phyloP scores from a whole-genome alignment of 345 rosid species.

The Gossypium mustelinum region DNA sequence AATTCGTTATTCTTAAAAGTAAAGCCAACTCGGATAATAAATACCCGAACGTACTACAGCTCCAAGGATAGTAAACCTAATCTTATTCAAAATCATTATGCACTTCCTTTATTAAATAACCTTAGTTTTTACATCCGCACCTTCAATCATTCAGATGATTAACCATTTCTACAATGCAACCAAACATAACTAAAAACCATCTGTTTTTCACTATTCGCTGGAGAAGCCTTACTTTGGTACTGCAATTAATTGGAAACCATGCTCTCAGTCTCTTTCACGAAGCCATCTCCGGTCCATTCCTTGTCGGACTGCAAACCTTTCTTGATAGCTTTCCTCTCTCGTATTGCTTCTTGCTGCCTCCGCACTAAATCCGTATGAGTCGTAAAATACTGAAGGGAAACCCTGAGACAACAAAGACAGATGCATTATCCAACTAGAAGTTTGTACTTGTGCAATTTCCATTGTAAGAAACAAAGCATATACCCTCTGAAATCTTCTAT shows the following conservation, averaged over 20 bases:
- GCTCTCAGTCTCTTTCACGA: slow-evolving; percentile 86
- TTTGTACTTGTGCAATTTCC: neutral
- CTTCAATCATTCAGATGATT: neutral
- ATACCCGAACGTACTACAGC: no score
- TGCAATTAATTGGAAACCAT: slow-evolving; percentile 79
- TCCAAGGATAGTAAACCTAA: neutral
- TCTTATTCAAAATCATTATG: neutral
- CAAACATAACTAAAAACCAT: neutral
- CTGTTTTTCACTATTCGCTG: slow-evolving; percentile 14
- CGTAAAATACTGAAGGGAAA: slow-evolving; percentile 82
- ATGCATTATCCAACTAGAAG: neutral
- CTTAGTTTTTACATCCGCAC: neutral
- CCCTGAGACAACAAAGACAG: slow-evolving; percentile 30
- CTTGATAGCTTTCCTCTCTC: slow-evolving; percentile 64
- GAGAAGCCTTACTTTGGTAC: slow-evolving; percentile 19
- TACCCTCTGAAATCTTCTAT: slow-evolving; percentile 97
- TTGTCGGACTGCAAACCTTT: slow-evolving; percentile 86
- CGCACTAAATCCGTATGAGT: slow-evolving; percentile 80
- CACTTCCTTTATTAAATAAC: neutral
- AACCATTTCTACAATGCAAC: neutral
- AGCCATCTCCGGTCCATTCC: slow-evolving; percentile 99
- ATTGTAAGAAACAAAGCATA: neutral
- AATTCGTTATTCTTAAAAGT: no score
- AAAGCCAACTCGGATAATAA: no score
- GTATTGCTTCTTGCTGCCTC: slow-evolving; percentile 82